Conservation (phyloP, 192 early-diverging fungal genomes). For the Coemansia sp. region DNA sequence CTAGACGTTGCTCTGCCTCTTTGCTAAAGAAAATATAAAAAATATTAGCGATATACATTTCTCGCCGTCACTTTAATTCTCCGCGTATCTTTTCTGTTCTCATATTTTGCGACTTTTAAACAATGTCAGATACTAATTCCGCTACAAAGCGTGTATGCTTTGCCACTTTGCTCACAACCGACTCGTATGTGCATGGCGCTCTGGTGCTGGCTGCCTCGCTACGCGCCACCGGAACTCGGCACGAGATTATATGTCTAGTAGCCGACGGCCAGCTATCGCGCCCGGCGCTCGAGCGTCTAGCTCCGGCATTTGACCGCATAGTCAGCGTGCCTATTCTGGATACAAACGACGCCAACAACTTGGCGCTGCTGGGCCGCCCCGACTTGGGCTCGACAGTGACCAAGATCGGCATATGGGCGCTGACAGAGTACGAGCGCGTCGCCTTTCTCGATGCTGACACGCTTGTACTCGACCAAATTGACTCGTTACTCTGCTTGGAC, state of each 20-base stretch:
- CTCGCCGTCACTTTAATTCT: neutral
- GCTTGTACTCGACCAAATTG: slow-evolving; percentile 76
- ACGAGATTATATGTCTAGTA: slow-evolving; percentile 69
- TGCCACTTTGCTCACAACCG: slow-evolving; percentile 83
- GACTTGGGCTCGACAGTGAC: slow-evolving; percentile 90
- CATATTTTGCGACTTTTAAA: neutral
- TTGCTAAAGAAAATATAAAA: neutral
- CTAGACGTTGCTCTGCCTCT: neutral
- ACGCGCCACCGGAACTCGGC: slow-evolving; percentile 60
- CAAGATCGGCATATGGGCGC: slow-evolving; percentile 86
- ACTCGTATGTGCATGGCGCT: slow-evolving; percentile 84
- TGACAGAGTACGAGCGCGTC: slow-evolving; percentile 71
- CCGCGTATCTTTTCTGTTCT: neutral
- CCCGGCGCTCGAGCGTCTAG: slow-evolving; percentile 60
- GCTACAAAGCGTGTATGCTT: slow-evolving; percentile 33
- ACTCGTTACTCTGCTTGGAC: slow-evolving; percentile 66
- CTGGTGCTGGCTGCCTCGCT: slow-evolving; percentile 80
- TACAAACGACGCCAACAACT: slow-evolving; percentile 54
- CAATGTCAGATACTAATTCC: neutral
- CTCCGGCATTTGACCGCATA: slow-evolving; percentile 66
- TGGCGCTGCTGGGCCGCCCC: slow-evolving; percentile 76
- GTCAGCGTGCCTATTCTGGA: slow-evolving; percentile 71
- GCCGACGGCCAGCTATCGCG: slow-evolving; percentile 61
- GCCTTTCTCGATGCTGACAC: slow-evolving; percentile 90
- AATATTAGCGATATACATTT: neutral